Conservation (phyloP, 78 protist species). For the Planoprotostelium fungivorum region DNA sequence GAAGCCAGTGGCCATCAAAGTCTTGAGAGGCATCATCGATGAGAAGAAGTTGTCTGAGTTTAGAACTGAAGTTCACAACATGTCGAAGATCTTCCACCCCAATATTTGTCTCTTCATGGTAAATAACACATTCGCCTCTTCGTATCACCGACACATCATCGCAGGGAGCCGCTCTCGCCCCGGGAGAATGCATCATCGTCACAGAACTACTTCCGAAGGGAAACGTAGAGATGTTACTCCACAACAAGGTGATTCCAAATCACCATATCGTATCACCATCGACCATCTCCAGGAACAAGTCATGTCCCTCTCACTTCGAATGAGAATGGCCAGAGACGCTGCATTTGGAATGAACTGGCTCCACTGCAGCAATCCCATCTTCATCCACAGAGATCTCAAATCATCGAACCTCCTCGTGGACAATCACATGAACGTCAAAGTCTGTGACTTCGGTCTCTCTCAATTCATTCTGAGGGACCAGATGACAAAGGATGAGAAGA, state of each 20-base stretch:
- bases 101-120: conserved; percentile 67
- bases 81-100: conserved; percentile 67
- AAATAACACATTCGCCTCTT: neutral
- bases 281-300: conserved; percentile 10
- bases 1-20: conserved; percentile 65
- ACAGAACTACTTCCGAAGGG: conserved; percentile 58
- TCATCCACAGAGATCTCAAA: conserved; percentile 58
- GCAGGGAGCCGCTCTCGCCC: conserved; percentile 60
- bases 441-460: conserved; percentile 71
- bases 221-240: conserved; percentile 50
- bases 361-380: conserved; percentile 60
- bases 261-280: conserved; percentile 31
- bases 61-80: conserved; percentile 54
- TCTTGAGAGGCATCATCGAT: conserved; percentile 32
- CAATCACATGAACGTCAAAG: conserved; percentile 55
- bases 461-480: neutral
- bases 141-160: neutral
- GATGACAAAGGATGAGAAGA: conserved; percentile 26
- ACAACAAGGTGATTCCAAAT: conserved; percentile 22
- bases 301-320: conserved; percentile 39
- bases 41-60: conserved; percentile 58
- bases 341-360: conserved; percentile 77
- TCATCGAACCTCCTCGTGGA: conserved; percentile 64
- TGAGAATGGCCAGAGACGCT: conserved; percentile 65
- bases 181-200: conserved; percentile 58